Evolutionary conservation across 768 basidiomycete genomes (phyloP).

Genomic region (Suillus sp.): DNA sequence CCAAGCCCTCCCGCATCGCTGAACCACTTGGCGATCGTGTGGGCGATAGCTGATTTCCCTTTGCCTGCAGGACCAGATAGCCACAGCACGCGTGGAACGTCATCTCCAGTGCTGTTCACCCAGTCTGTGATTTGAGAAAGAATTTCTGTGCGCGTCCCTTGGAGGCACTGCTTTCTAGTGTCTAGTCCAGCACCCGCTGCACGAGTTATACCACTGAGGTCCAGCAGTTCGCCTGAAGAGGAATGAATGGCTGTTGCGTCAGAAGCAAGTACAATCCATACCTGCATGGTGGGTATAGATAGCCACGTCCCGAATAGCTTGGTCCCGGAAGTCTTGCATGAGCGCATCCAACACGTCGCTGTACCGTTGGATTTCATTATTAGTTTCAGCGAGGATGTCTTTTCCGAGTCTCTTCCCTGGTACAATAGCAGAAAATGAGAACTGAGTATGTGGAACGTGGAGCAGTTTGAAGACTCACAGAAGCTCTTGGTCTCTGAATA

Average conservation of each 20-base stretch:
- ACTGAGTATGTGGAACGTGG: no score
- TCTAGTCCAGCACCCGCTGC: background rate
- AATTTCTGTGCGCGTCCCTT: slow-evolving; percentile 25
- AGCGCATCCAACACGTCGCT: background rate
- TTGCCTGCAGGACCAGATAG: background rate
- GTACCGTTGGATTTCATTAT: background rate
- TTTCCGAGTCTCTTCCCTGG: background rate
- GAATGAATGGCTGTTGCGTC: background rate
- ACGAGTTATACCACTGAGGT: background rate
- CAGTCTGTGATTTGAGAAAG: slow-evolving; percentile 28
- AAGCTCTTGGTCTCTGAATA: slow-evolving; percentile 12
- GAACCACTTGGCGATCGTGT: no score
- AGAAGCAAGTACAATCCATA: background rate
- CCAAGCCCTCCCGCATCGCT: no score
- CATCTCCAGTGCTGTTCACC: slow-evolving; percentile 16
- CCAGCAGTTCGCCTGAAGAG: background rate
- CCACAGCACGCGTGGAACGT: background rate
- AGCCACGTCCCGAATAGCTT: background rate
- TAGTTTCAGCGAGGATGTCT: background rate
- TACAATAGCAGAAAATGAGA: no score
- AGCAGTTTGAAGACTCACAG: no score
- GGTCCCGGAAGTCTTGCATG: slow-evolving; percentile 6
- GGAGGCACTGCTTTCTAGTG: slow-evolving; percentile 15
- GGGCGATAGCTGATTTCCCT: no score
- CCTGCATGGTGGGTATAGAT: background rate